phyloP scores from a whole-genome alignment of 2,329 filamentous ascomycete genomes.

The Diaporthe batatas region DNA sequence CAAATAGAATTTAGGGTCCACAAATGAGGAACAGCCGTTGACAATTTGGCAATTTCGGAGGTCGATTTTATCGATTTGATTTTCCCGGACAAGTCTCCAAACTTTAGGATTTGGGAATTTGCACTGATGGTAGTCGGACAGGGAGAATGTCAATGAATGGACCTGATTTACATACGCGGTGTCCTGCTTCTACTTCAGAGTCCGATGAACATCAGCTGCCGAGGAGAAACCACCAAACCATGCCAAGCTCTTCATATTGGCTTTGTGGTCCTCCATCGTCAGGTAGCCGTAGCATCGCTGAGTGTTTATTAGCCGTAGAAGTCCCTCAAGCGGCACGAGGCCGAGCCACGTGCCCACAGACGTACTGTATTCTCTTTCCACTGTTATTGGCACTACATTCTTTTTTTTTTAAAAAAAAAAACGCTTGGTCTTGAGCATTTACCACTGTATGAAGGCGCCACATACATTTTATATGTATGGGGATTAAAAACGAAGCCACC shows the following conservation, averaged over 20 bases:
- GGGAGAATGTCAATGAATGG: background rate
- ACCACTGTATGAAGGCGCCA: too few species aligned
- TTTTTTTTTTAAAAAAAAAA: too few species aligned
- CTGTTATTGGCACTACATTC: too few species aligned
- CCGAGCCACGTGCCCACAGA: too few species aligned
- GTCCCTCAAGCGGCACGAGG: too few species aligned
- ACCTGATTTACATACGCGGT: background rate
- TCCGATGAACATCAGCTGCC: background rate
- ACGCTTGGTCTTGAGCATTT: too few species aligned
- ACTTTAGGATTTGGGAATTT: background rate
- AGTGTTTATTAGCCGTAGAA: slow-evolving; percentile 5
- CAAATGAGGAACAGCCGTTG: background rate
- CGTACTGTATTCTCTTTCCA: too few species aligned
- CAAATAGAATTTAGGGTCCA: background rate
- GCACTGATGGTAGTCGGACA: background rate
- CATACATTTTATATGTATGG: too few species aligned
- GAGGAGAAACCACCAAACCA: background rate
- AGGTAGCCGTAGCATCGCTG: slow-evolving; percentile 13
- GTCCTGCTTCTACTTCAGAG: background rate
- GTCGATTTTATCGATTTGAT: background rate
- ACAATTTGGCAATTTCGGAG: background rate
- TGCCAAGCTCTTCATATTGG: background rate
- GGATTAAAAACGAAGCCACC: too few species aligned
- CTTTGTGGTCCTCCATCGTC: background rate
- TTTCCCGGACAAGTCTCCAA: background rate